These are phyloP conservation scores for Alternaria triticina DNA, from an alignment of 2,329 filamentous ascomycete genomes.

Conservation along the genomic window DNA sequence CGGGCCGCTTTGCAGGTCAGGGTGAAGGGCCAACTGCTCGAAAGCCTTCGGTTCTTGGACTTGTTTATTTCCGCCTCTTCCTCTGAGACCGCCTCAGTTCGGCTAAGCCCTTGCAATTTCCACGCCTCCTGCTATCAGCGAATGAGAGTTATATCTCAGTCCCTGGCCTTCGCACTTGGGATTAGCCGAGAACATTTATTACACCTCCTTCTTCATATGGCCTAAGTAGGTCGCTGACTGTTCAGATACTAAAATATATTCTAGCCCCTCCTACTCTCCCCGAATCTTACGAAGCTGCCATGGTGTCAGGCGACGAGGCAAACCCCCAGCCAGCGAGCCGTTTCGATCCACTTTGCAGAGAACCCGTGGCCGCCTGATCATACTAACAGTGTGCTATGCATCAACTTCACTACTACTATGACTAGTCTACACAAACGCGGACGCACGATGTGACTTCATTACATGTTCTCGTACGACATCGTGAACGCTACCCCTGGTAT, in stretches of 20 bases:
- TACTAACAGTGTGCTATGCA: background rate
- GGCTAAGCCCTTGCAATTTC: background rate
- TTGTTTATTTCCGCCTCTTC: background rate
- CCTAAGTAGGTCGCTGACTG: background rate
- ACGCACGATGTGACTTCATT: background rate
- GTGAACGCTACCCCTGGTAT: background rate
- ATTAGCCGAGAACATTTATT: background rate
- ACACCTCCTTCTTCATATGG: slow-evolving; percentile 1
- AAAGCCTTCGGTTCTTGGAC: background rate
- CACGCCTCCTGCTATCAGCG: background rate
- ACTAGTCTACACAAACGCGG: background rate
- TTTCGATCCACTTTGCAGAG: background rate
- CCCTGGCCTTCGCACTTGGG: background rate
- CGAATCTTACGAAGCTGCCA: background rate
- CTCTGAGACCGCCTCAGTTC: background rate
- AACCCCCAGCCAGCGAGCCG: background rate
- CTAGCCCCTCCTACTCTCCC: background rate
- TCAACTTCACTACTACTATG: background rate
- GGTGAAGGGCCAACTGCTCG: background rate
- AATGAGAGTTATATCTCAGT: background rate
- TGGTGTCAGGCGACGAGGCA: background rate
- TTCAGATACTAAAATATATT: background rate
- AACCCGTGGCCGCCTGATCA: background rate
- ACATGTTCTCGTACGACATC: background rate
- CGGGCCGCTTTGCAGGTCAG: background rate